Evolutionary conservation across 75 land plant species (phyloP).

Genomic region (Cunninghamia lanceolata): DNA sequence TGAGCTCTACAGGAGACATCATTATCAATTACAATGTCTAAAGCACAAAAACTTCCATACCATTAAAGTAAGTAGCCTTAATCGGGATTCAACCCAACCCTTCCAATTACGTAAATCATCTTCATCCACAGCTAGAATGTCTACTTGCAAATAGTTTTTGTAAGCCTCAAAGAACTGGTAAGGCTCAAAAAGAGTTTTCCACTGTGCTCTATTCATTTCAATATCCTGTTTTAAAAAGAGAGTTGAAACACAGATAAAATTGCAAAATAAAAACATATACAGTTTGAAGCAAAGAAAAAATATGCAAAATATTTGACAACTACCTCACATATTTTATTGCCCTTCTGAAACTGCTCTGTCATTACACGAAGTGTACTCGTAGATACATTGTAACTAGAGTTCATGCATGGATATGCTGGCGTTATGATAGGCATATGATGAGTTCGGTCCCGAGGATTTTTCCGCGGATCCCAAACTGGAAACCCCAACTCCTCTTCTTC

Average conservation of each 20-base stretch:
- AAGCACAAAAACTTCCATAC: conserved; percentile 26
- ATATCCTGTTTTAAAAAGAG: conserved; percentile 44
- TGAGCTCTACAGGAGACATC: background rate
- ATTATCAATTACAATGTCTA: background rate
- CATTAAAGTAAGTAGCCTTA: conserved; percentile 86
- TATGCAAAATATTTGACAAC: background rate
- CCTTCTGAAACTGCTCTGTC: conserved; percentile 70
- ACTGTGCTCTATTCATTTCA: conserved; percentile 54
- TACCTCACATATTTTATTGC: conserved; percentile 78
- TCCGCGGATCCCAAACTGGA: conserved; percentile 84
- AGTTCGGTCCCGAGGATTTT: conserved; percentile 54
- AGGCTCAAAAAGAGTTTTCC: conserved; percentile 72
- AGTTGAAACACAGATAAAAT: background rate
- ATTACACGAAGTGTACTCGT: conserved; percentile 75
- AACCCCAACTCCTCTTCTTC: conserved; percentile 70
- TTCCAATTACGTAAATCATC: conserved; percentile 88
- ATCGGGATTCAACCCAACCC: conserved; percentile 98
- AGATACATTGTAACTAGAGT: conserved; percentile 83
- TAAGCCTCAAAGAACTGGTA: conserved; percentile 74
- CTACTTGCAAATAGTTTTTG: conserved; percentile 89
- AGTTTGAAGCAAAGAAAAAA: background rate
- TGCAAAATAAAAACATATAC: background rate
- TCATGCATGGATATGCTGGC: conserved; percentile 89
- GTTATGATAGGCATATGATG: conserved; percentile 91
- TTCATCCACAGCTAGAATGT: conserved; percentile 75